These are phyloP conservation scores for Cardiospermum halicacabum DNA, from an alignment of 345 rosid species.

Conservation along the genomic window DNA sequence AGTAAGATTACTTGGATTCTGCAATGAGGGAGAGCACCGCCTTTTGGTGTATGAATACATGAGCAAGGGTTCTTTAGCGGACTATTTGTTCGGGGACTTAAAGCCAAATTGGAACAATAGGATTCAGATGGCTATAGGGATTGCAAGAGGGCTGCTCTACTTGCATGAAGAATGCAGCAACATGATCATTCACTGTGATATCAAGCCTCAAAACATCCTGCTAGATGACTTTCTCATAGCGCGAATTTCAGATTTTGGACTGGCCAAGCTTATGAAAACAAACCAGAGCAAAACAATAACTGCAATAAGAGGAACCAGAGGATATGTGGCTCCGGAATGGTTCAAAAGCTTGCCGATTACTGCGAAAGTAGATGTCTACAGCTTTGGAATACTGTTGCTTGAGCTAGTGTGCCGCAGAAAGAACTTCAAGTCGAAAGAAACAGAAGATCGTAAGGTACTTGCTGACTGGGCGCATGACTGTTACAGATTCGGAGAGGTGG, in stretches of 20 bases:
- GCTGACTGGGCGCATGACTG: conserved; percentile 15
- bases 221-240: conserved; percentile 14
- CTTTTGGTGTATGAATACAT: conserved; percentile 31
- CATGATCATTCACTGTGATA: conserved; percentile 23
- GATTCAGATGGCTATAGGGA: conserved; percentile 11
- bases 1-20: conserved; percentile 30
- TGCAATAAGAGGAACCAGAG: conserved; percentile 15
- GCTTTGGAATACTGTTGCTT: conserved; percentile 2
- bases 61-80: conserved; percentile 21
- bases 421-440: background rate
- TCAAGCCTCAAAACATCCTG: conserved; percentile 25
- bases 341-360: conserved; percentile 12
- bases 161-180: conserved; percentile 23
- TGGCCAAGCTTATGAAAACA: conserved; percentile 15
- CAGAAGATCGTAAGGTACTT: conserved; percentile 10
- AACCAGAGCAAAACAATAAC: conserved; percentile 12
- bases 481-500: conserved; percentile 6
- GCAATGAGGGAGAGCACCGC: conserved; percentile 30
- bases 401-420: conserved; percentile 7
- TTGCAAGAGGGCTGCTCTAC: conserved; percentile 16
- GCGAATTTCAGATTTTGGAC: conserved; percentile 22
- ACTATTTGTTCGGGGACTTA: background rate
- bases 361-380: conserved; percentile 11
- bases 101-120: conserved; percentile 18
- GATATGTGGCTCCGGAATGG: conserved; percentile 18